Evolutionary conservation across 192 early-diverging fungal genomes (phyloP).

Genomic region (Coemansia umbellata): DNA sequence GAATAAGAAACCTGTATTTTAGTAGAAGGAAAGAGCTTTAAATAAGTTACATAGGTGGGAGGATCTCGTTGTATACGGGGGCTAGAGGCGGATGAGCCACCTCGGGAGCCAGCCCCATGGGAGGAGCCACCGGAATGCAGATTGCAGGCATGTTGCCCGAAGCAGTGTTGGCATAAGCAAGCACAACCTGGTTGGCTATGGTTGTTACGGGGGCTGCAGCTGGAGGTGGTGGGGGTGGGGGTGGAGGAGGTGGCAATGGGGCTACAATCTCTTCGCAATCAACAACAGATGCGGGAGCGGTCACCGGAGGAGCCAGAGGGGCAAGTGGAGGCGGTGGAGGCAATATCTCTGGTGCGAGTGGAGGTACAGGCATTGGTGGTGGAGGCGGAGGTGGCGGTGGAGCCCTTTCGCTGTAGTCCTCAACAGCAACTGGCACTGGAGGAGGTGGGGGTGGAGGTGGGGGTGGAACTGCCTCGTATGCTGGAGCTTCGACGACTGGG

Average conservation of each 20-base stretch:
- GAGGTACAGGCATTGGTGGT: too few relatives aligned
- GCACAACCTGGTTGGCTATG: constrained; percentile 21
- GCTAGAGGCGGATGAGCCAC: constrained; percentile 9
- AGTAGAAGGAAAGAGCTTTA: background rate
- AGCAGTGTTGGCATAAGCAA: constrained; percentile 43
- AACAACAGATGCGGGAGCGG: constrained; percentile 11
- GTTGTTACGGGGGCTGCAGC: constrained; percentile 12
- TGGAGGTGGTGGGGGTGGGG: constrained; percentile 7
- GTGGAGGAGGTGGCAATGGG: constrained; percentile 7
- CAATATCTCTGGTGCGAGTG: too few relatives aligned
- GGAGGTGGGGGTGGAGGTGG: constrained; percentile 12
- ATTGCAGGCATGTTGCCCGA: constrained; percentile 43
- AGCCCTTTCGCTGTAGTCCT: background rate
- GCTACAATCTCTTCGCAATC: constrained; percentile 15
- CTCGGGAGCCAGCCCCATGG: constrained; percentile 12
- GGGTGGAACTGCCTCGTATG: constrained; percentile 16
- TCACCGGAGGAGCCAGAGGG: constrained; percentile 4
- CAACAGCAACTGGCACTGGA: background rate
- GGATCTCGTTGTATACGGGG: constrained; percentile 35
- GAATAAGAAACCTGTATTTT: constrained; percentile 2
- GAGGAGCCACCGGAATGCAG: constrained; percentile 36
- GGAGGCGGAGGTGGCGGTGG: constrained; percentile 23
- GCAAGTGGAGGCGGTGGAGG: constrained; percentile 14
- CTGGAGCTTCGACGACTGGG: constrained; percentile 6
- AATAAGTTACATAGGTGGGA: constrained; percentile 16